Evolutionary conservation across 1,284 basidiomycete genomes (phyloP).

Genomic region (Neonothopanus nambi): DNA sequence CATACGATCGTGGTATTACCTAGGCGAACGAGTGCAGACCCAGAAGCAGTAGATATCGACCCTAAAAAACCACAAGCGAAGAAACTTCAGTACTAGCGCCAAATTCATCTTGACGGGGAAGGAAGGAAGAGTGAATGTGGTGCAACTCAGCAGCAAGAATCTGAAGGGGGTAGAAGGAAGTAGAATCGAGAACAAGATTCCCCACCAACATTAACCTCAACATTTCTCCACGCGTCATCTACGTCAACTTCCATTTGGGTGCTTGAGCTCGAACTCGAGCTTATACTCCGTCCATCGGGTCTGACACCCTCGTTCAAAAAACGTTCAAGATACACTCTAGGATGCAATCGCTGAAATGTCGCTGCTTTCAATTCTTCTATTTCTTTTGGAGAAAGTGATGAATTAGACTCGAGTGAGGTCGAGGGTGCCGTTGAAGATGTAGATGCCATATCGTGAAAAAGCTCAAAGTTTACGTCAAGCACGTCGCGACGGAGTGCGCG

Average conservation of each 20-base stretch:
- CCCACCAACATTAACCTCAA: slow-evolving; percentile 74
- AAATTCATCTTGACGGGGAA: no score
- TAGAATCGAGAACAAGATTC: slow-evolving; percentile 16
- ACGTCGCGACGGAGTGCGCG: no score
- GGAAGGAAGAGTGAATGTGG: no score
- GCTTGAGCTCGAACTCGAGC: no score
- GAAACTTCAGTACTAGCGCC: slow-evolving; percentile 5
- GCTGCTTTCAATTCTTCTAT: slow-evolving; percentile 54
- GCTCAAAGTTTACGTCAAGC: no score
- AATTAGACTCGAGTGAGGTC: background rate
- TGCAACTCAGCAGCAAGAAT: no score
- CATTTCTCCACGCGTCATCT: slow-evolving; percentile 62
- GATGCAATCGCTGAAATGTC: slow-evolving; percentile 83
- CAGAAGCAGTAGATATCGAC: slow-evolving; percentile 89
- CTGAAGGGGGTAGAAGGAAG: slow-evolving; percentile 1
- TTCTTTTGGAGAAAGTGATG: slow-evolving; percentile 24
- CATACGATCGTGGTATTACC: slow-evolving; percentile 91
- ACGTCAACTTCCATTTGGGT: background rate
- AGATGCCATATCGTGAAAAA: no score
- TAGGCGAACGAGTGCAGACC: slow-evolving; percentile 86
- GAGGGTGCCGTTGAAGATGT: background rate
- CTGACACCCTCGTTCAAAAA: slow-evolving; percentile 73
- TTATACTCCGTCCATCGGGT: slow-evolving; percentile 64
- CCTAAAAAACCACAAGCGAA: slow-evolving; percentile 37
- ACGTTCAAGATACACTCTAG: slow-evolving; percentile 76